phyloP scores from a whole-genome alignment of 2,329 filamentous ascomycete species.

The Ambrosiella cleistominuta region DNA sequence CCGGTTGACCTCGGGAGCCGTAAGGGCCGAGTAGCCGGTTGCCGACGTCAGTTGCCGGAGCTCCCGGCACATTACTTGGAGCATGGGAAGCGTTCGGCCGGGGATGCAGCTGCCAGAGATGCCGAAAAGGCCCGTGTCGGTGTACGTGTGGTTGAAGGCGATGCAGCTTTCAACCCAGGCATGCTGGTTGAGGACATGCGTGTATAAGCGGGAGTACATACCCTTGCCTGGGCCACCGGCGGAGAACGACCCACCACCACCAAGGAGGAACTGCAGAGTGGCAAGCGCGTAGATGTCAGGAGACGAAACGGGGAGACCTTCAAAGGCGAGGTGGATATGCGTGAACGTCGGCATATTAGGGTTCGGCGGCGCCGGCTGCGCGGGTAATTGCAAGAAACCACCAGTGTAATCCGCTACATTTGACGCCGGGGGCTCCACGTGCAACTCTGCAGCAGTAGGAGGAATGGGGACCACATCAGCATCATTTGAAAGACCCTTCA shows the following conservation, averaged over 20 bases:
- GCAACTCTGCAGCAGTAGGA: slow-evolving; percentile 17
- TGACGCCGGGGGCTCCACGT: slow-evolving; percentile 40
- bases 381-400: slow-evolving; percentile 73
- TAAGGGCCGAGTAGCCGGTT: slow-evolving; percentile 54
- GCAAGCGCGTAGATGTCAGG: slow-evolving; percentile 93
- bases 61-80: slow-evolving; percentile 90
- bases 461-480: slow-evolving; percentile 27
- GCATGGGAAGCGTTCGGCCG: slow-evolving; percentile 60
- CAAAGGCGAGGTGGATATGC: slow-evolving; percentile 90
- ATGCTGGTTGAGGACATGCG: slow-evolving; percentile 92
- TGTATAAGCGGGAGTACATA: slow-evolving; percentile 97
- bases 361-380: slow-evolving; percentile 59
- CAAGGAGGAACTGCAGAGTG: slow-evolving; percentile 85
- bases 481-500: slow-evolving; percentile 65
- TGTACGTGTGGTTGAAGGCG: slow-evolving; percentile 95
- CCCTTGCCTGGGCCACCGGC: slow-evolving; percentile 94
- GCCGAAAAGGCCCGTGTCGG: slow-evolving; percentile 85
- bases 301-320: slow-evolving; percentile 77
- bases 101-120: slow-evolving; percentile 79
- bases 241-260: slow-evolving; percentile 89
- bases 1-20: slow-evolving; percentile 62
- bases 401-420: slow-evolving; percentile 63
- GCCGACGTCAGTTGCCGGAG: slow-evolving; percentile 62
- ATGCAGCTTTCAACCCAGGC: slow-evolving; percentile 94
- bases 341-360: slow-evolving; percentile 66